Conservation (phyloP, 2,329 filamentous ascomycete species). For the Scleromitrula shiraiana region DNA sequence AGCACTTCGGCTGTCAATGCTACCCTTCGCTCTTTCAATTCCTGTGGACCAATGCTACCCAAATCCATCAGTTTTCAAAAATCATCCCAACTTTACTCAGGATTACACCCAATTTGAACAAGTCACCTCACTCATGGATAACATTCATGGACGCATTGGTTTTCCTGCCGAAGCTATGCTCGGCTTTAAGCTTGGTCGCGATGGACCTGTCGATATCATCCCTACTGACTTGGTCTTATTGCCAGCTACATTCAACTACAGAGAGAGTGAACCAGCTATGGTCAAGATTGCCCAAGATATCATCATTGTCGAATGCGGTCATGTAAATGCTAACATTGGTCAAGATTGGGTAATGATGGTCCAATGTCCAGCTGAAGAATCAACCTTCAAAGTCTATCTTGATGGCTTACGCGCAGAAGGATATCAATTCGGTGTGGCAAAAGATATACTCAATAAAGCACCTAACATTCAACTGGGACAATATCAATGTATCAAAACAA, state of each 20-base stretch:
- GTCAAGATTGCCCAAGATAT: neutral
- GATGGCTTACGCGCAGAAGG: neutral
- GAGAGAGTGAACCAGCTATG: neutral
- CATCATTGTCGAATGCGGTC: conserved; percentile 1
- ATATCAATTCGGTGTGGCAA: neutral
- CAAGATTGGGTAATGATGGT: conserved; percentile 10
- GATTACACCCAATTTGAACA: neutral
- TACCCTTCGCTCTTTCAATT: too few species aligned
- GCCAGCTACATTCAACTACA: neutral
- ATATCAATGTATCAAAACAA: neutral
- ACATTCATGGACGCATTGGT: conserved; percentile 8
- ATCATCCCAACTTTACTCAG: too few species aligned
- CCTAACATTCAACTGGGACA: neutral
- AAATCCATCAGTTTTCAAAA: too few species aligned
- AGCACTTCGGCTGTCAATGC: too few species aligned
- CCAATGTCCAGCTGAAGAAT: conserved; percentile 6
- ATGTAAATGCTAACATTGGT: neutral
- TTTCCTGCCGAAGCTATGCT: conserved; percentile 1
- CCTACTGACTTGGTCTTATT: conserved; percentile 8
- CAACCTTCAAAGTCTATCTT: neutral
- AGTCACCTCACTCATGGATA: conserved; percentile 1
- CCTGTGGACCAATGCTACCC: too few species aligned
- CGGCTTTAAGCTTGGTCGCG: neutral
- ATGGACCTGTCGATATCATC: conserved; percentile 1
- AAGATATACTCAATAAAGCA: neutral